These are phyloP conservation scores for Starmerella apicola DNA, from an alignment of 805 yeast genomes.

Conservation along the genomic window DNA sequence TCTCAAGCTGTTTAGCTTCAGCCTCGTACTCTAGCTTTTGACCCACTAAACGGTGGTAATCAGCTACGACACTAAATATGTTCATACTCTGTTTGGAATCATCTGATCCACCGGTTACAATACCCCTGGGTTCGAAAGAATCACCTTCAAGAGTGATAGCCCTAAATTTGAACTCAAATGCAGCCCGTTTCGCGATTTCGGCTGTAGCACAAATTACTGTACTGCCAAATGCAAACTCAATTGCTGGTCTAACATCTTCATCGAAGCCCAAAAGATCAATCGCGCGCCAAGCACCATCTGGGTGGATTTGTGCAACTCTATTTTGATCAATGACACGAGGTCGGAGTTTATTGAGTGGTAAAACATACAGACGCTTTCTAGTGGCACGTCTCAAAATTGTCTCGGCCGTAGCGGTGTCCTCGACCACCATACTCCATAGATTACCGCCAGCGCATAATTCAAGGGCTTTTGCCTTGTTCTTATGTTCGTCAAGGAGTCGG, in stretches of 20 bases:
- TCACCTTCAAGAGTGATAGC: slow-evolving; percentile 92
- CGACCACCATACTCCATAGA: slow-evolving; percentile 82
- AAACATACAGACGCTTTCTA: slow-evolving; percentile 65
- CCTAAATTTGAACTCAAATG: slow-evolving; percentile 52
- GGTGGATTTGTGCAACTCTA: slow-evolving; percentile 57
- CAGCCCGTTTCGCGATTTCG: slow-evolving; percentile 61
- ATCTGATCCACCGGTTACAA: slow-evolving; percentile 54
- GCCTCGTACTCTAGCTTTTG: slow-evolving; percentile 1
- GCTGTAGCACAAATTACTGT: slow-evolving; percentile 84
- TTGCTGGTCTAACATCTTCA: slow-evolving; percentile 57
- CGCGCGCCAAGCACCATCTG: slow-evolving; percentile 83
- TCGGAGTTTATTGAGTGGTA: slow-evolving; percentile 78
- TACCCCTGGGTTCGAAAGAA: slow-evolving; percentile 90
- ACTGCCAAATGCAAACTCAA: slow-evolving; percentile 83
- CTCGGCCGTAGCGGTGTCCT: slow-evolving; percentile 73
- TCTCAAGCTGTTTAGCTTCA: not conserved
- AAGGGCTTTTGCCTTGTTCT: slow-evolving; percentile 62
- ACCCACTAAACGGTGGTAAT: slow-evolving; percentile 5
- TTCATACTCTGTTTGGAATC: not conserved
- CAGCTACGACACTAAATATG: slow-evolving; percentile 4
- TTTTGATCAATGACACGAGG: slow-evolving; percentile 43
- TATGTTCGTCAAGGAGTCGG: slow-evolving; percentile 42
- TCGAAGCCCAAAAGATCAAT: slow-evolving; percentile 67
- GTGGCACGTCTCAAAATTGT: slow-evolving; percentile 62
- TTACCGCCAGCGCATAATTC: slow-evolving; percentile 93